Percentiles rank a stretch among this genome's conserved stretches.
These are phyloP conservation scores for Vanrija humicola DNA, from an alignment of 1,284 basidiomycete species.

Conservation along the genomic window DNA sequence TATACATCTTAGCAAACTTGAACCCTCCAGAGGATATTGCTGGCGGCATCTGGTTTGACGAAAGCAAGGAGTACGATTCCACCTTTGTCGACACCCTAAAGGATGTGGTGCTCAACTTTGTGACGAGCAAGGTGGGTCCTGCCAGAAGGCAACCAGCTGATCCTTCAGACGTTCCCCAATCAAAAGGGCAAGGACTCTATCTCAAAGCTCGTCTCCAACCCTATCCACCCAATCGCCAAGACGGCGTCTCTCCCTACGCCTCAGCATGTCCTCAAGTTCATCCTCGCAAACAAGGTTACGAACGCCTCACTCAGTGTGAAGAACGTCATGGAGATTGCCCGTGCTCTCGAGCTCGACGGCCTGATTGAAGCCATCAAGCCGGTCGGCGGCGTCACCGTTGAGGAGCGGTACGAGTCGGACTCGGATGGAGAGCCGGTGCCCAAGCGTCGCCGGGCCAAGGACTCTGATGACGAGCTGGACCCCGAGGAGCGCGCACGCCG, in stretches of 20 bases:
- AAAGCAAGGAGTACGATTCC: conserved; percentile 45
- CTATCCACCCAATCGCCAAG: conserved; percentile 33
- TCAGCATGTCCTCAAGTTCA: conserved; percentile 25
- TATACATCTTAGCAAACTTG: conserved; percentile 38
- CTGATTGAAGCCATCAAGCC: conserved; percentile 47
- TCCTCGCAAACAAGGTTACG: conserved; percentile 32
- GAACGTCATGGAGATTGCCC: conserved; percentile 48
- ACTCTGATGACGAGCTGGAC: conserved; percentile 24
- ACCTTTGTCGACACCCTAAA: conserved; percentile 39
- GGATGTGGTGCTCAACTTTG: conserved; percentile 26
- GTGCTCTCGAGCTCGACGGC: conserved; percentile 45
- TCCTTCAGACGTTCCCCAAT: conserved; percentile 26
- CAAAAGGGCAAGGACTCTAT: conserved; percentile 19
- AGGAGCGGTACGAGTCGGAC: conserved; percentile 15
- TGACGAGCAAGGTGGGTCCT: conserved; percentile 31
- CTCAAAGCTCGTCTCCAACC: conserved; percentile 19
- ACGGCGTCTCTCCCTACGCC: conserved; percentile 34
- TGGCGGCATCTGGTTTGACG: conserved; percentile 48
- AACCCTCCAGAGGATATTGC: conserved; percentile 45
- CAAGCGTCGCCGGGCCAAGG: conserved; percentile 12
- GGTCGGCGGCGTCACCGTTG: conserved; percentile 28
- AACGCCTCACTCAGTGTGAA: conserved; percentile 35
- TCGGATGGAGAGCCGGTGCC: conserved; percentile 17
- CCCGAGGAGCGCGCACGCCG: conserved; percentile 24
- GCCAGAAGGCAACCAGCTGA: not conserved